Base-by-base conservation (phyloP, 306 rosid species). In the Cicer yamashitae region DNA sequence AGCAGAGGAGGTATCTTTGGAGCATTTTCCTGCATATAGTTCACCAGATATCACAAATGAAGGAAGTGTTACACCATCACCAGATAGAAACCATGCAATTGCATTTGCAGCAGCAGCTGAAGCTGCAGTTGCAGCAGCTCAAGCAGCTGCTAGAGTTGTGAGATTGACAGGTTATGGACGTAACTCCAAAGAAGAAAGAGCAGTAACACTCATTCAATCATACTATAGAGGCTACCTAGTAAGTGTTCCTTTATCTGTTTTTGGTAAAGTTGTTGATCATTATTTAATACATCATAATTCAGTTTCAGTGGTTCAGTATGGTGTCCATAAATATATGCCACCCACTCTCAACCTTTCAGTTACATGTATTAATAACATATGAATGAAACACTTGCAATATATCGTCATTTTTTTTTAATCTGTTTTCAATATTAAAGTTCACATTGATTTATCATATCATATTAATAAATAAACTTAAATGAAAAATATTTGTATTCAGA, bases 141-240 rank as follows among this genome's bases (percentile, higher is more conserved):
- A 89, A 62, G 97, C 96, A 0, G 97, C 98, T 0, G 93, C 97
- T 8, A 90, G 88, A 84, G 97, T 87, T 12, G 96, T 94, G 15
- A 84, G 81, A 17, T 73, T 94, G 84, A 87, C 96, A 5, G 96
- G 97, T 15, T 88, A 87, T 82, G 89, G 91, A 12, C 93, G 93
- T 66, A 84, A 86, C 68, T 87, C 89, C n/a, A 81, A 71, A 79
- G 98, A 85, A 71, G 97, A 87, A 71, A 84, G 79, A 64, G 96
- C 98, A 70, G 96, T 97, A 68, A 91, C 80, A 10, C 85, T 92
- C 64, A 91, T 94, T 81, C 98, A 94, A 73, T 89, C 98, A 72
- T 53, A 82, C 70, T 94, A 94, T 54, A 90, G 96, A 87, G 97
- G 98, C 67, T 94, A 94, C 85, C 89, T 94, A 57, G 98, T 94